Conservation (phyloP, 805 yeast genomes). For the Saccharomycodes ludwigii region DNA sequence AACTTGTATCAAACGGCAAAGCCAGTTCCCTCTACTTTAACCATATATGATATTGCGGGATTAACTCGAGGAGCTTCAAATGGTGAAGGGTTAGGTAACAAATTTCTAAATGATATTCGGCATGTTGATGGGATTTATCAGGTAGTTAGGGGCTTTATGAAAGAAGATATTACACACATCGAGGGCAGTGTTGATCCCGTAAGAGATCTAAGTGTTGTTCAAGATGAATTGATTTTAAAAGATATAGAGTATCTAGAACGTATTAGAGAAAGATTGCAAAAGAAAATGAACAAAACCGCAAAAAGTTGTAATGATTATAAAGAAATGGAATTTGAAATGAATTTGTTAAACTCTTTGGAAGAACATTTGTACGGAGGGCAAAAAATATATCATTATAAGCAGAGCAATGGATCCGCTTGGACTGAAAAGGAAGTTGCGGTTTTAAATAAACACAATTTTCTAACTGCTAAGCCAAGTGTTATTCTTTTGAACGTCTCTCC, state of each 20-base stretch:
- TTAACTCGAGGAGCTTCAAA: slow-evolving; percentile 70
- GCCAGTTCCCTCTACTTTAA: slow-evolving; percentile 55
- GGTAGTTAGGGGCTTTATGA: slow-evolving; percentile 64
- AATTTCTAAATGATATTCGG: slow-evolving; percentile 64
- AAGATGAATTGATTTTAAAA: slow-evolving; percentile 64
- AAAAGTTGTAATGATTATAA: slow-evolving; percentile 35
- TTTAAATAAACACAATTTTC: slow-evolving; percentile 56
- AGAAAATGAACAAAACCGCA: slow-evolving; percentile 25
- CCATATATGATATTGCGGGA: slow-evolving; percentile 74
- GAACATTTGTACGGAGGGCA: slow-evolving; percentile 40
- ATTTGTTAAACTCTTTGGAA: slow-evolving; percentile 26
- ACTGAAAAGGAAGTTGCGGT: slow-evolving; percentile 49
- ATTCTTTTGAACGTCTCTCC: slow-evolving; percentile 63
- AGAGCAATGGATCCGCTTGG: slow-evolving; percentile 28
- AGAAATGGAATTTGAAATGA: slow-evolving; percentile 30
- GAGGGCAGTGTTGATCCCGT: slow-evolving; percentile 63
- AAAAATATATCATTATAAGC: slow-evolving; percentile 44
- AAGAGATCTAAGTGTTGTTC: slow-evolving; percentile 62
- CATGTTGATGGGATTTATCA: slow-evolving; percentile 76
- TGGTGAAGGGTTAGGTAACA: slow-evolving; percentile 78
- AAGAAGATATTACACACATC: slow-evolving; percentile 66
- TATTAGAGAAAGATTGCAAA: slow-evolving; percentile 38
- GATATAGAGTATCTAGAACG: slow-evolving; percentile 62
- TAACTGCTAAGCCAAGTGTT: slow-evolving; percentile 85
- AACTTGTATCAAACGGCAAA: slow-evolving; percentile 50